Base-by-base conservation (phyloP, 2,329 filamentous ascomycete species). In the Cryphonectria radicalis region DNA sequence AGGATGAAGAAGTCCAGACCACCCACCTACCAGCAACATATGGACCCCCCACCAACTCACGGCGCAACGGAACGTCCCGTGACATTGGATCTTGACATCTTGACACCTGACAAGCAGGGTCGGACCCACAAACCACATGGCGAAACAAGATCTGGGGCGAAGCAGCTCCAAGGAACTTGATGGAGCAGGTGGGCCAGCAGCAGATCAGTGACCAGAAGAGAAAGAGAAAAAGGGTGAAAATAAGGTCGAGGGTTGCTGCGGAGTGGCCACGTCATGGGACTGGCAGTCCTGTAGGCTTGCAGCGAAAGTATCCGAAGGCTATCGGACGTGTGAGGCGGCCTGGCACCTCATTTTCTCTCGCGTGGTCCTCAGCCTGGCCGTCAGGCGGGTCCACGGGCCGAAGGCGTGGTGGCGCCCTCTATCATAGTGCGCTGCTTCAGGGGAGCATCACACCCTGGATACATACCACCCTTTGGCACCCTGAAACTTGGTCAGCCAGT, bases 81-180 rank as follows among this genome's bases (percentile, higher is more conserved):
- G 35, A 35, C 32, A 19, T 67, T 28, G 28, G 28, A 43, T 40
- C n/a, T 32, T 67, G 53, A 59, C 35, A 42, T 40, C n/a, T 32
- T 67, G 53, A 59, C 35, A 42, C 32, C 4, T 32, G 32, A 32
- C 32, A 13, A 11, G 53, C 50, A 59, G 40, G 53, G 8, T 40
- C 65, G 25, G 65, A 22, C 55, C 65, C 65, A 67, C 55, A 59
- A 57, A 35, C 55, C 25, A 59, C 55, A 59, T 59, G 55, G 13
- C 25, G 14, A 50, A 50, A 14, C 53, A 25, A 28, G 53, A 55
- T 28, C 53, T 55, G 22, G 11, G 53, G 22, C 46, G n/a, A 6
- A 13, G 53, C 53, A n/a, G 25, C 11, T 14, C 53, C 53, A 5
- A 50, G 25, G 13, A 28, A 14, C 53, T 55, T 28, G 22, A n/a